Conservation (phyloP, 495 filamentous ascomycete genomes). For the Aspergillus nidulans region DNA sequence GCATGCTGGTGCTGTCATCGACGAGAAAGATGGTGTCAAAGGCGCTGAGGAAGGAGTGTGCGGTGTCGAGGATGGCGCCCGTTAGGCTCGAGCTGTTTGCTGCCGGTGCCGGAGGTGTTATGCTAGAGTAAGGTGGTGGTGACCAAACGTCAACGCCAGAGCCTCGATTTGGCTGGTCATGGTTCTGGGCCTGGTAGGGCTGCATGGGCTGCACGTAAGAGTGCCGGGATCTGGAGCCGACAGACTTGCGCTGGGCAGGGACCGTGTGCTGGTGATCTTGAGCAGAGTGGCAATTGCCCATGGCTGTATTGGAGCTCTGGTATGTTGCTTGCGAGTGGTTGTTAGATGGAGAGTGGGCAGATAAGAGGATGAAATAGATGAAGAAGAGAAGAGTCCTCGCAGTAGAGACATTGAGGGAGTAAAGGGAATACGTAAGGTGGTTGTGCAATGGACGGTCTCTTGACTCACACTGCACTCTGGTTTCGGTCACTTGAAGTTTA, state of each 20-base stretch:
- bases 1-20: slow-evolving; percentile 90
- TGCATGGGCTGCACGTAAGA: not conserved
- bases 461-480: too few species aligned
- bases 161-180: not conserved
- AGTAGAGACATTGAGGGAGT: slow-evolving; percentile 2
- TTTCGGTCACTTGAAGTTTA: too few species aligned
- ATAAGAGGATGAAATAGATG: not conserved
- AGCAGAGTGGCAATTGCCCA: slow-evolving; percentile 11
- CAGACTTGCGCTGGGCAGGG: slow-evolving; percentile 1
- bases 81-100: not conserved
- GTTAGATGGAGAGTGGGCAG: not conserved
- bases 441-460: not conserved
- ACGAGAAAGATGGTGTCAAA: slow-evolving; percentile 95
- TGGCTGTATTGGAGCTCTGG: not conserved
- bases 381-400: not conserved
- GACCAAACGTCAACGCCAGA: slow-evolving; percentile 19
- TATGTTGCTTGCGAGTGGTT: not conserved
- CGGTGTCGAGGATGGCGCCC: slow-evolving; percentile 25
- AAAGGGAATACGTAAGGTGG: not conserved
- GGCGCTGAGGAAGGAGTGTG: slow-evolving; percentile 73
- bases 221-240: slow-evolving; percentile 1
- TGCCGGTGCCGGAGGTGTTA: not conserved
- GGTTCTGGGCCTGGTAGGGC: not conserved
- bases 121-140: slow-evolving; percentile 32
- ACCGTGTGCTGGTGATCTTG: not conserved